Conservation (phyloP, 148 eudicot genomes). For the Amaranthus hypochondriacus region DNA sequence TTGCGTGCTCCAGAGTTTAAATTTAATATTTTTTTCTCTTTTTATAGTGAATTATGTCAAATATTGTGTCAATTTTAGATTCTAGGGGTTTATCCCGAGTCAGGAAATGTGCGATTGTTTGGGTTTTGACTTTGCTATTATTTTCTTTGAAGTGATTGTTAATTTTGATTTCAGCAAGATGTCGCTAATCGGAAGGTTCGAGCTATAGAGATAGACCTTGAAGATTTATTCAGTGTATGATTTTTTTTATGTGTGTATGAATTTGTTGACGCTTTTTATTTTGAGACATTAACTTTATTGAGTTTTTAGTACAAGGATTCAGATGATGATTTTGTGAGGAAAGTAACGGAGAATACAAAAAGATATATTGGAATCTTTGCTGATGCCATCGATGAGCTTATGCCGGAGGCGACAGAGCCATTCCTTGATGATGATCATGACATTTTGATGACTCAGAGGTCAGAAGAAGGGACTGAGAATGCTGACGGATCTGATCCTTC, state of each 20-base stretch:
- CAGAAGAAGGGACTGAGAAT: conserved; percentile 67
- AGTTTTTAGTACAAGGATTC: conserved; percentile 69
- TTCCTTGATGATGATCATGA: conserved; percentile 91
- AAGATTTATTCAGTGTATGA: conserved; percentile 60
- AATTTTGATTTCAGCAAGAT: conserved; percentile 61
- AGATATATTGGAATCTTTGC: conserved; percentile 79
- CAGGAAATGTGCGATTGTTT: background rate
- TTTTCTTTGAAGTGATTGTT: background rate
- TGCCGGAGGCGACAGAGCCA: conserved; percentile 91
- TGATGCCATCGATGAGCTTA: conserved; percentile 73
- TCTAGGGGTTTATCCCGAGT: background rate
- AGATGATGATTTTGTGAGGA: conserved; percentile 78
- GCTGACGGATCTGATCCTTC: conserved; percentile 63
- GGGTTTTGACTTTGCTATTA: conserved; percentile 11
- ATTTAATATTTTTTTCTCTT: background rate
- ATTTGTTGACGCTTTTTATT: background rate
- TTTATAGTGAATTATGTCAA: background rate
- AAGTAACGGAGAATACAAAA: conserved; percentile 72
- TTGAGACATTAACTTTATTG: conserved; percentile 13
- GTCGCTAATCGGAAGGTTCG: conserved; percentile 79
- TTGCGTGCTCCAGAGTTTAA: background rate
- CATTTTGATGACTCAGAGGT: conserved; percentile 89
- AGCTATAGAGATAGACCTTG: conserved; percentile 78
- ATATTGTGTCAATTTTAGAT: background rate
- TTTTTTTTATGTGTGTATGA: background rate